Evolutionary conservation across 768 basidiomycete genomes (phyloP).

Genomic region (Hemileccinum impolitum): DNA sequence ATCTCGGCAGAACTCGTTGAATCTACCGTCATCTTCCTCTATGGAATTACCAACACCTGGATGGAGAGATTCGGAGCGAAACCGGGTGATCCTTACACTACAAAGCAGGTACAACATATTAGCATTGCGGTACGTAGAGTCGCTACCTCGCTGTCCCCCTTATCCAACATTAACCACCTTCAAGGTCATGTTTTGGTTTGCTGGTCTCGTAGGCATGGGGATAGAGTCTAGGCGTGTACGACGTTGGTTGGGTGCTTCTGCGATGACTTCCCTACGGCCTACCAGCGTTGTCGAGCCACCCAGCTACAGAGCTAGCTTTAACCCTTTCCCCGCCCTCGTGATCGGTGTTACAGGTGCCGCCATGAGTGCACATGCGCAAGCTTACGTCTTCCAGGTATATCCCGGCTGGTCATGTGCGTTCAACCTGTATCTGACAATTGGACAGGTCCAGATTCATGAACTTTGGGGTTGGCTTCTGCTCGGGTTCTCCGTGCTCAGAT

Average conservation of each 20-base stretch:
- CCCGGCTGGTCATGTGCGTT: background rate
- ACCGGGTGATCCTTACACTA: constrained; percentile 79
- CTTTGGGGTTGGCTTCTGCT: constrained; percentile 90
- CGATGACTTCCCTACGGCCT: constrained; percentile 38
- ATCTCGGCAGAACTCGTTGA: constrained; percentile 76
- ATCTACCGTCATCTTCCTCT: constrained; percentile 78
- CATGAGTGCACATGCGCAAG: constrained; percentile 90
- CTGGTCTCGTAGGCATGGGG: constrained; percentile 83
- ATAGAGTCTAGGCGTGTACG: constrained; percentile 78
- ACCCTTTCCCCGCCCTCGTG: constrained; percentile 89
- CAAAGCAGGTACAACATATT: constrained; percentile 93
- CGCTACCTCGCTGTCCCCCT: background rate
- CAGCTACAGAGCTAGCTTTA: constrained; percentile 76
- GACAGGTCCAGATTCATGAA: constrained; percentile 79
- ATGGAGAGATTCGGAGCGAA: constrained; percentile 92
- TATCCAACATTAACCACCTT: background rate
- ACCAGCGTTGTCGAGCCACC: constrained; percentile 57
- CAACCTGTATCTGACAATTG: constrained; percentile 5
- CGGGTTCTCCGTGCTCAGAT: constrained; percentile 74
- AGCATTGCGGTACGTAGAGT: constrained; percentile 69
- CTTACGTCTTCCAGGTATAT: constrained; percentile 79
- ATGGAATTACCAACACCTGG: constrained; percentile 92
- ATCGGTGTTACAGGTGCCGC: constrained; percentile 92
- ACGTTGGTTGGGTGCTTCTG: constrained; percentile 65
- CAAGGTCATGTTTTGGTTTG: constrained; percentile 92